Evolutionary conservation across 176 grass and related monocot genomes (phyloP).

Genomic region (Oryza rufipogon): DNA sequence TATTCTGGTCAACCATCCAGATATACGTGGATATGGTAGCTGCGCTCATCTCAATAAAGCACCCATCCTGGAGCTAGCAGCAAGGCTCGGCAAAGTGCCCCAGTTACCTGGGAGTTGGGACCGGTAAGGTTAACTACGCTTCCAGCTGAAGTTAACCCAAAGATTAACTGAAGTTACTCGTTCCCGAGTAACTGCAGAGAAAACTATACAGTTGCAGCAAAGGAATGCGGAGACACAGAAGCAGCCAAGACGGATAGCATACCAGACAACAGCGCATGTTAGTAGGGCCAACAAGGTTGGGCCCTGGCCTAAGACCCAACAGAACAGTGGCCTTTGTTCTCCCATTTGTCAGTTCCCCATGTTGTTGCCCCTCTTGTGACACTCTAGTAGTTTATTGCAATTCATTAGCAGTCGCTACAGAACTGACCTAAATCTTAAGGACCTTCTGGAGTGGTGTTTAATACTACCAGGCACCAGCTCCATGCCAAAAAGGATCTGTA

Average conservation of each 20-base stretch:
- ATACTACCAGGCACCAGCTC: not conserved
- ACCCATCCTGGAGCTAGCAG: not conserved
- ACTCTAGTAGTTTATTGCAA: not conserved
- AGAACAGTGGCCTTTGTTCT: constrained; percentile 13
- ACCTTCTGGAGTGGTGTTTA: constrained; percentile 4
- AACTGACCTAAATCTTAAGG: not conserved
- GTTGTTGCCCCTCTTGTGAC: constrained; percentile 6
- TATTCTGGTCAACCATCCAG: not conserved
- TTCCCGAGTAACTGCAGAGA: not conserved
- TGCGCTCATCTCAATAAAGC: constrained; percentile 28
- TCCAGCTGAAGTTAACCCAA: constrained; percentile 7
- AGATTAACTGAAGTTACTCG: not conserved
- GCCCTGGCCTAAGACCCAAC: not conserved
- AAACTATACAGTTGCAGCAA: not conserved
- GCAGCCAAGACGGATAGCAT: constrained; percentile 24
- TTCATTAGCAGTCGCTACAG: not conserved
- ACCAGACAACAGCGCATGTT: constrained; percentile 43
- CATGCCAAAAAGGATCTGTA: constrained; percentile 14
- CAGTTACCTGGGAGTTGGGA: constrained; percentile 34
- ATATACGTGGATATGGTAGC: not conserved
- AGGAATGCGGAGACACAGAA: not conserved
- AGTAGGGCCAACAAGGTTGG: constrained; percentile 43
- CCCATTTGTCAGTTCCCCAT: constrained; percentile 20
- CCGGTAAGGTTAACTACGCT: constrained; percentile 14
- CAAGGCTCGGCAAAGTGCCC: constrained; percentile 11